These are phyloP conservation scores for Aspergillus diversus DNA, from an alignment of 495 filamentous ascomycete genomes.

Conservation along the genomic window DNA sequence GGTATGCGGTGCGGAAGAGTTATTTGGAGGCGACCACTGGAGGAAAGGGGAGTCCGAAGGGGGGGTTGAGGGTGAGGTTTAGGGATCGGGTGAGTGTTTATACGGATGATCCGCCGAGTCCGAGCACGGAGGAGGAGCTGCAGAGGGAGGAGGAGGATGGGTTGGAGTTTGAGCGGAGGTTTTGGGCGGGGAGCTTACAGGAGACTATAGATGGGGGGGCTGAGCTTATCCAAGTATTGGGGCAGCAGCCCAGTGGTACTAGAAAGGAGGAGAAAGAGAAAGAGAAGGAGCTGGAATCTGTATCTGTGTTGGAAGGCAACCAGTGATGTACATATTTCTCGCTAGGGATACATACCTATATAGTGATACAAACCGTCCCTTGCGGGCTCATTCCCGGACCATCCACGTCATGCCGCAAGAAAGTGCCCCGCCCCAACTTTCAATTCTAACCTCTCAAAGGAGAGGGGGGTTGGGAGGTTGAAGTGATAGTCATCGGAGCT, in stretches of 20 bases:
- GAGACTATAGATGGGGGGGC: constrained; percentile 41
- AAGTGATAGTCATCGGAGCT: too few species aligned
- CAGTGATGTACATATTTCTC: too few species aligned
- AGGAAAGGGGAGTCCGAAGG: constrained; percentile 17
- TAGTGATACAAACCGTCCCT: too few species aligned
- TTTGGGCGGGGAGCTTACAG: constrained; percentile 37
- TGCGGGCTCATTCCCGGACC: too few species aligned
- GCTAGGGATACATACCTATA: too few species aligned
- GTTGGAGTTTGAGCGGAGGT: constrained; percentile 35
- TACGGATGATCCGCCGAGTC: constrained; percentile 17
- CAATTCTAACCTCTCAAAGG: too few species aligned
- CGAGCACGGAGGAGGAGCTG: constrained; percentile 20
- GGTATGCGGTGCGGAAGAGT: constrained; percentile 71
- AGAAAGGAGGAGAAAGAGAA: not conserved
- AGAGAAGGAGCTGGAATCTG: not conserved
- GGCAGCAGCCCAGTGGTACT: not conserved
- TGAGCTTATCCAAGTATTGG: constrained; percentile 43
- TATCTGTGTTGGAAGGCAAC: not conserved
- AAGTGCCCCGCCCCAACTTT: too few species aligned
- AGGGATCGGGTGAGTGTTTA: constrained; percentile 46
- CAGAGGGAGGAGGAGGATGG: constrained; percentile 34
- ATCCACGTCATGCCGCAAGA: too few species aligned
- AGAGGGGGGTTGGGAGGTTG: too few species aligned
- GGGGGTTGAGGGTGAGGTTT: constrained; percentile 41
- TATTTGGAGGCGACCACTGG: constrained; percentile 53